phyloP scores from a whole-genome alignment of 768 basidiomycete species.

The Cyclocybe cylindracea region DNA sequence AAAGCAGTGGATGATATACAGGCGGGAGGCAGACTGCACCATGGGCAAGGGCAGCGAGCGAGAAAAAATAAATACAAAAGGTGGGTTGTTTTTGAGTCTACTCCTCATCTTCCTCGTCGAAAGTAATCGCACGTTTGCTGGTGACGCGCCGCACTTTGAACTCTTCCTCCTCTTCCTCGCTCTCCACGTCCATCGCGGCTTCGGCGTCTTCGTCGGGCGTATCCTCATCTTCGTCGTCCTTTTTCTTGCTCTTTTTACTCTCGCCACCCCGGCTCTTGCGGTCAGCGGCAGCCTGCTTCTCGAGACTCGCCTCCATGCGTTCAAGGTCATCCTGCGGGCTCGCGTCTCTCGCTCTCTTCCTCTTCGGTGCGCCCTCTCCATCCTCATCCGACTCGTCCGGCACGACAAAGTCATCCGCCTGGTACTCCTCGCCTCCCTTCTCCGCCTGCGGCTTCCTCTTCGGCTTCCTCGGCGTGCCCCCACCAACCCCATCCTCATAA shows the following conservation, averaged over 20 bases:
- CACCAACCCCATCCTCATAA: slow-evolving; percentile 39
- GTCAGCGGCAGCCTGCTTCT: slow-evolving; percentile 49
- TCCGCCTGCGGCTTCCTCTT: slow-evolving; percentile 51
- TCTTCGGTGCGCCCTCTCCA: slow-evolving; percentile 31
- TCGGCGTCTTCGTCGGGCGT: slow-evolving; percentile 32
- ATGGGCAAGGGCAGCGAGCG: neutral
- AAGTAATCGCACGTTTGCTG: slow-evolving; percentile 55
- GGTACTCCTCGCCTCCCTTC: slow-evolving; percentile 67
- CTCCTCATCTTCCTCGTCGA: slow-evolving; percentile 64
- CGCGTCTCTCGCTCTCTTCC: slow-evolving; percentile 37
- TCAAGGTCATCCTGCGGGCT: slow-evolving; percentile 64
- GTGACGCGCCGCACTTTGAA: slow-evolving; percentile 60
- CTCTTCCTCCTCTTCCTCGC: slow-evolving; percentile 75
- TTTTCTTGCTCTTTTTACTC: slow-evolving; percentile 23
- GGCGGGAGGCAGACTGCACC: neutral
- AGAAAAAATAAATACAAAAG: neutral
- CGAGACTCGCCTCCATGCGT: slow-evolving; percentile 69
- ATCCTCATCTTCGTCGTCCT: slow-evolving; percentile 25
- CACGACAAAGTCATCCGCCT: slow-evolving; percentile 85
- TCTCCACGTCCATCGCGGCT: slow-evolving; percentile 72
- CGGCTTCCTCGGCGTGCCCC: slow-evolving; percentile 37
- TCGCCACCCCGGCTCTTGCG: slow-evolving; percentile 41
- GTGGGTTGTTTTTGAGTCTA: slow-evolving; percentile 1
- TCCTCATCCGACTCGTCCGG: slow-evolving; percentile 78
- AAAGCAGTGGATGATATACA: neutral